Conservation (phyloP, 2,329 filamentous ascomycete species). For the Fusarium foetens region DNA sequence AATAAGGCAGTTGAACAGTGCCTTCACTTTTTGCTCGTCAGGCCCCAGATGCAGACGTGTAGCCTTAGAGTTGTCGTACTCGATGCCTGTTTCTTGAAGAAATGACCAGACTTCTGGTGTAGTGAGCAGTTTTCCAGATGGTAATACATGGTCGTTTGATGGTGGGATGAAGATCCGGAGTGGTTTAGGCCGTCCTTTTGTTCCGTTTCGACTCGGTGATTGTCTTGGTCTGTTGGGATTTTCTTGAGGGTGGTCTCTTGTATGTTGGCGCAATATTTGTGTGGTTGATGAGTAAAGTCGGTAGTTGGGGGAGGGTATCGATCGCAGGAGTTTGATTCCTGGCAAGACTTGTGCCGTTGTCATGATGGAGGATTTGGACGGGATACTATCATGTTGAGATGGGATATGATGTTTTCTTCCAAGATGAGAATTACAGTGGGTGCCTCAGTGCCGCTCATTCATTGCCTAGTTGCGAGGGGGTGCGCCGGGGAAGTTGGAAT, state of each 20-base stretch:
- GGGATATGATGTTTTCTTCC: not conserved
- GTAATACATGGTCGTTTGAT: constrained; percentile 32
- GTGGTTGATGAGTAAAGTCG: constrained; percentile 27
- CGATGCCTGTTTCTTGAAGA: constrained; percentile 41
- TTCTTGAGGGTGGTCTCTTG: not conserved
- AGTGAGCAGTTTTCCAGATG: constrained; percentile 44
- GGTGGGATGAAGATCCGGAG: constrained; percentile 31
- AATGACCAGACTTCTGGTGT: constrained; percentile 45
- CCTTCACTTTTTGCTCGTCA: constrained; percentile 16
- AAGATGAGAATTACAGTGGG: not conserved
- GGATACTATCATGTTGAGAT: constrained; percentile 28
- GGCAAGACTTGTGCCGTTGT: constrained; percentile 35
- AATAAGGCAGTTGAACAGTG: constrained; percentile 39
- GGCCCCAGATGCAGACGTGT: constrained; percentile 16
- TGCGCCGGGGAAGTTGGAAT: not conserved
- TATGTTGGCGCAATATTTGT: constrained; percentile 5
- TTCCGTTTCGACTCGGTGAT: not conserved
- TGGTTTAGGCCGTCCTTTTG: not conserved
- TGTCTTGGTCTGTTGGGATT: not conserved
- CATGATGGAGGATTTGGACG: constrained; percentile 37
- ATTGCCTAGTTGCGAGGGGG: not conserved
- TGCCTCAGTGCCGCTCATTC: not conserved
- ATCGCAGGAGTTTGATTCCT: constrained; percentile 19
- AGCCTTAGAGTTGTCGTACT: constrained; percentile 39
- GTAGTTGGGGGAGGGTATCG: constrained; percentile 12